Conservation (phyloP, 768 basidiomycete species). For the Podaxis sp. region DNA sequence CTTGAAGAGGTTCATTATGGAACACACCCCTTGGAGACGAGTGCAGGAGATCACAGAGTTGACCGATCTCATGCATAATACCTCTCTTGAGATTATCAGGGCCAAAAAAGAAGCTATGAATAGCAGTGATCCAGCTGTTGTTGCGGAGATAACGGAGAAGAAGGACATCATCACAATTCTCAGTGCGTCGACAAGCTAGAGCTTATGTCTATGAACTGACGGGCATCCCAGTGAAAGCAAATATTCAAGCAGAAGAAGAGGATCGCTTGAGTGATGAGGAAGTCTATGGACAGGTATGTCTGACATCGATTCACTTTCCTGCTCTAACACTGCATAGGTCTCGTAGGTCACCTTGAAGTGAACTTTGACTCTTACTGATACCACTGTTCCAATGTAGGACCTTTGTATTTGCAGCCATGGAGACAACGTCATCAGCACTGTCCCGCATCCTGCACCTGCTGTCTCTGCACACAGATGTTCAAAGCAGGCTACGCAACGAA, state of each 20-base stretch:
- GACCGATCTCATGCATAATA: slow-evolving; percentile 34
- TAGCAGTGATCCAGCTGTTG: slow-evolving; percentile 35
- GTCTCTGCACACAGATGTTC: slow-evolving; percentile 33
- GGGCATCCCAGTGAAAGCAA: slow-evolving; percentile 36
- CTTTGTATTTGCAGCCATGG: slow-evolving; percentile 35
- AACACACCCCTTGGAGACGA: slow-evolving; percentile 30
- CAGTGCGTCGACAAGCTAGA: slow-evolving; percentile 27
- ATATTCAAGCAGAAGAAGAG: slow-evolving; percentile 31
- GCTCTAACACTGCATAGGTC: background rate
- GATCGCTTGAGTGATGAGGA: slow-evolving; percentile 35
- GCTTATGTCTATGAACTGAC: background rate
- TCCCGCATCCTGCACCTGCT: slow-evolving; percentile 33
- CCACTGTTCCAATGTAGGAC: background rate
- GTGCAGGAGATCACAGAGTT: slow-evolving; percentile 32
- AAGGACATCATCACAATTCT: slow-evolving; percentile 50
- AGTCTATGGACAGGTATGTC: slow-evolving; percentile 38
- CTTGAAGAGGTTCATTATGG: slow-evolving; percentile 33
- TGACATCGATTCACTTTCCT: slow-evolving; percentile 3
- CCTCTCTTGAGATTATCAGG: slow-evolving; percentile 34
- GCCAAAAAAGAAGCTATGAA: slow-evolving; percentile 35
- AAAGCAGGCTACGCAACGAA: slow-evolving; percentile 37
- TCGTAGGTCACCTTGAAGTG: background rate
- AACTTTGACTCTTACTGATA: background rate
- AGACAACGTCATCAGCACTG: slow-evolving; percentile 41
- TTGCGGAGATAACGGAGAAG: slow-evolving; percentile 34